Conservation (phyloP, 2,329 filamentous ascomycete species). For the Apiospora saccharicola region DNA sequence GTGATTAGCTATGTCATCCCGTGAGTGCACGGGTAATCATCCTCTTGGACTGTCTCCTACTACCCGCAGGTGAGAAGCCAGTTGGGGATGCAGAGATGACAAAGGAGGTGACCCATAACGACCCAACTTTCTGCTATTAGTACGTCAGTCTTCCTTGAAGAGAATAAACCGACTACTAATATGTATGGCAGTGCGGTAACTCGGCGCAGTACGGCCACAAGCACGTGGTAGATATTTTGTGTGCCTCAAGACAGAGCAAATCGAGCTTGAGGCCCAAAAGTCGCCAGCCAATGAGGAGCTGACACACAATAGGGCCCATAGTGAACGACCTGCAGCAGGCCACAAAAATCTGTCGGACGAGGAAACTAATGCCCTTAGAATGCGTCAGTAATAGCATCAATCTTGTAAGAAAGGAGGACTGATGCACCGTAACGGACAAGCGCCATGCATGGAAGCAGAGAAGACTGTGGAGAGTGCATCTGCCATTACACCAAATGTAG, state of each 20-base stretch:
- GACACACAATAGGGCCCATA: constrained; percentile 39
- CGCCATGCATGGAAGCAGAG: constrained; percentile 24
- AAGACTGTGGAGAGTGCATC: constrained; percentile 3
- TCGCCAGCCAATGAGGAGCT: constrained; percentile 40
- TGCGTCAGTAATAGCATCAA: constrained; percentile 12
- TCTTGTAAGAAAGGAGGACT: constrained; percentile 21
- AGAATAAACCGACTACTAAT: background rate
- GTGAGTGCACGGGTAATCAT: background rate
- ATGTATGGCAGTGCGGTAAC: background rate
- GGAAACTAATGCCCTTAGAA: background rate
- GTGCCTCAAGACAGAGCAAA: constrained; percentile 36
- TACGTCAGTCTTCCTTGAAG: constrained; percentile 1
- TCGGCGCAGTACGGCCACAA: background rate
- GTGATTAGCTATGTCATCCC: background rate
- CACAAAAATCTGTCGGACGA: constrained; percentile 30
- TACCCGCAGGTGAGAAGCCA: background rate
- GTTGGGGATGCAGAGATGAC: background rate
- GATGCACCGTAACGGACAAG: constrained; percentile 19
- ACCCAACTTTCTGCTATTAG: background rate
- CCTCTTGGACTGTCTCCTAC: background rate
- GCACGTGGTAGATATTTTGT: constrained; percentile 32
- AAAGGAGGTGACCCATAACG: background rate
- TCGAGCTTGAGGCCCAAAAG: constrained; percentile 40
- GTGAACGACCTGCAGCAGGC: constrained; percentile 39
- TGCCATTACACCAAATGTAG: background rate